A percentile compares a stretch with the other conserved stretches of the same genome.
phyloP scores from a whole-genome alignment of 495 filamentous ascomycete genomes.

The Penicillium bialowiezense region DNA sequence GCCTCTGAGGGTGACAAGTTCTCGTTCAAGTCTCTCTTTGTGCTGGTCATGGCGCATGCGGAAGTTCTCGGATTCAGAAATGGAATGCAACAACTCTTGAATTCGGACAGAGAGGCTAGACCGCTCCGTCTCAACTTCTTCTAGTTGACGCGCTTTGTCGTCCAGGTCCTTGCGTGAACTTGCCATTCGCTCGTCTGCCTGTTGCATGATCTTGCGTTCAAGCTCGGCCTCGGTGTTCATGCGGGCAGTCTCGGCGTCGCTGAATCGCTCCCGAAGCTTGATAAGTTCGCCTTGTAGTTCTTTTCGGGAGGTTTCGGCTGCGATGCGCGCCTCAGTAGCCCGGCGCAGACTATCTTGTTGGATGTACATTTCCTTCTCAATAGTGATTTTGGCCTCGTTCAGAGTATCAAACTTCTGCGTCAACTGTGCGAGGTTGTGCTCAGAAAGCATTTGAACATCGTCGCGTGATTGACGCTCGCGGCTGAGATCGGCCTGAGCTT shows the following conservation, averaged over 20 bases:
- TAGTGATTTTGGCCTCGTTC: conserved; percentile 92
- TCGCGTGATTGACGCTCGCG: conserved; percentile 93
- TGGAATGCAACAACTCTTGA: conserved; percentile 76
- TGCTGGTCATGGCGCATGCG: conserved; percentile 85
- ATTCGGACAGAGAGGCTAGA: conserved; percentile 69
- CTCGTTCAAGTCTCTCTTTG: conserved; percentile 87
- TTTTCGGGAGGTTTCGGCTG: conserved; percentile 82
- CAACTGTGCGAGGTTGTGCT: conserved; percentile 79
- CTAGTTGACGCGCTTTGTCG: conserved; percentile 62
- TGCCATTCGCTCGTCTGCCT: conserved; percentile 78
- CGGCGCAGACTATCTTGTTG: conserved; percentile 92
- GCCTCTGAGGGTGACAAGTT: conserved; percentile 89
- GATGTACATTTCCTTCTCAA: conserved; percentile 98
- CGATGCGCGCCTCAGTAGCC: conserved; percentile 73
- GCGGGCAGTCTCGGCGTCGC: conserved; percentile 79
- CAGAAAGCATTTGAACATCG: conserved; percentile 86
- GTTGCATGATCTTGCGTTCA: conserved; percentile 73
- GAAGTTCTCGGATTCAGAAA: conserved; percentile 84
- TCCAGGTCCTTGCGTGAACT: conserved; percentile 77
- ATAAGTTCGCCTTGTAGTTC: conserved; percentile 84
- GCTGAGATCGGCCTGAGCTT: conserved; percentile 83
- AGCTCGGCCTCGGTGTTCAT: conserved; percentile 75
- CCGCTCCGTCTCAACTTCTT: conserved; percentile 73
- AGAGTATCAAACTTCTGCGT: conserved; percentile 83
- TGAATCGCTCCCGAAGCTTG: conserved; percentile 75